Base-by-base conservation (phyloP, 352 stramenopile genomes). In the Pythium sukuiense region DNA sequence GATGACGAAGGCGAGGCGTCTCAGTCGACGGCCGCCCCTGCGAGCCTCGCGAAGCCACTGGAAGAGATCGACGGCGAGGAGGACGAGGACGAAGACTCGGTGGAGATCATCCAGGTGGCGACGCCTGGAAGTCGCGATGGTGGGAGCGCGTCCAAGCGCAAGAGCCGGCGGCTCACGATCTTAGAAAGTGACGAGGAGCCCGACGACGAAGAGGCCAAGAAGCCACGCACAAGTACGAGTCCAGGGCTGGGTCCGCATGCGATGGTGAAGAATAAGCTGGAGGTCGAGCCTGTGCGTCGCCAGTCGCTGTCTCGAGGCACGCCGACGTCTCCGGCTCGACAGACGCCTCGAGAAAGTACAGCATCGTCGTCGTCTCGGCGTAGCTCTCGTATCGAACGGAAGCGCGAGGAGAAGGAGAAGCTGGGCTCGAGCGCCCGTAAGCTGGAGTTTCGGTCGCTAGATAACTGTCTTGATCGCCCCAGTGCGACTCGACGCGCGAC, bases 381-480 rank as follows among this genome's bases (percentile, higher is more conserved):
- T 13, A 90, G 81, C 74, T 86, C 59, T 26, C 81, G 83, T 13
- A 89, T 93, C 26, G 71, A 90, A 35, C 71, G 63, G 29, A 81
- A 82, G 55, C 84, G 70, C 8, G 43, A 85, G 49, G 72, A 82
- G 49, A 91, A 91, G 54, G 70, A 80, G 18, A 60, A 71, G n/a
- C 18, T 41, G 39, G 60, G 55, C 35, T 50, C 59, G 8, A 79
- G 63, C 26, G 66, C 55, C 1, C 73, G 83, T 1, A 90, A 88
- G 50, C 62, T 93, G 32, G 70, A 87, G 58, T 92, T 87, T 53
- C 60, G 76, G 4, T 76, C 81, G 20, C 65, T 92, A 59, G 77
- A 90, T 14, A 94, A 90, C 61, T 92, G 82, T 65, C 61, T 94
- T 27, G 76, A 89, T 0, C 43, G 59, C 16, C 35, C 55, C 35